Evolutionary conservation across 73 alveolate species (phyloP).

Genomic region (Symbiodinium pilosum): DNA sequence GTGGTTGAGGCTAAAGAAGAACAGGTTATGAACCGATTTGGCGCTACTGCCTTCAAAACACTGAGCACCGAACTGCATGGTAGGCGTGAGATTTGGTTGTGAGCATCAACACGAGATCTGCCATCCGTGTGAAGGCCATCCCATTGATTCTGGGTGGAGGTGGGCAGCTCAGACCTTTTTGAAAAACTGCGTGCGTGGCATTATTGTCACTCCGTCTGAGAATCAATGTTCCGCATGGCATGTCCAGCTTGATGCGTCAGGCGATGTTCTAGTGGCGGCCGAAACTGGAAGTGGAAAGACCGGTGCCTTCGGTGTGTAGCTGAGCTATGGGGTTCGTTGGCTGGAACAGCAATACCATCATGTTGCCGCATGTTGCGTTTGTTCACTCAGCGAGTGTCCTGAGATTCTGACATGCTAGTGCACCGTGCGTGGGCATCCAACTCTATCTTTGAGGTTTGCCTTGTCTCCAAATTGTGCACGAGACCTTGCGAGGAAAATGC

Average conservation of each 20-base stretch:
- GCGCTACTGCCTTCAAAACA: no score
- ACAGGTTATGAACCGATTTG: no score
- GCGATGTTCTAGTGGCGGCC: constrained; percentile 89
- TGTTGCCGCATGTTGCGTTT: no score
- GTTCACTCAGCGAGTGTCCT: no score
- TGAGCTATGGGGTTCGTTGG: neutral
- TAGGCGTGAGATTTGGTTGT: neutral
- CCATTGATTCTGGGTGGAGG: constrained; percentile 94
- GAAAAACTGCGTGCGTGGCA: neutral
- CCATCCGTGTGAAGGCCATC: constrained; percentile 27
- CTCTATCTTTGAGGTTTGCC: constrained; percentile 74
- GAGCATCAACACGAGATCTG: no score
- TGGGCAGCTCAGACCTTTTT: no score
- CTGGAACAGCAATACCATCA: neutral
- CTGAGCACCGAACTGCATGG: no score
- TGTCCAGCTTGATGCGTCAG: constrained; percentile 13
- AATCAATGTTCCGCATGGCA: neutral
- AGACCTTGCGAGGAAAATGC: constrained; percentile 91
- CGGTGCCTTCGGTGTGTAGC: constrained; percentile 83
- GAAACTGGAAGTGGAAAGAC: constrained; percentile 95
- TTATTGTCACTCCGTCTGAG: neutral
- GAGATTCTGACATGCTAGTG: no score
- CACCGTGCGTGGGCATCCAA: no score
- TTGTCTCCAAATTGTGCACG: constrained; percentile 94
- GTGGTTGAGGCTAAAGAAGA: neutral